These are phyloP conservation scores for Penicillium salamii DNA, from an alignment of 495 filamentous ascomycete genomes.

Conservation along the genomic window DNA sequence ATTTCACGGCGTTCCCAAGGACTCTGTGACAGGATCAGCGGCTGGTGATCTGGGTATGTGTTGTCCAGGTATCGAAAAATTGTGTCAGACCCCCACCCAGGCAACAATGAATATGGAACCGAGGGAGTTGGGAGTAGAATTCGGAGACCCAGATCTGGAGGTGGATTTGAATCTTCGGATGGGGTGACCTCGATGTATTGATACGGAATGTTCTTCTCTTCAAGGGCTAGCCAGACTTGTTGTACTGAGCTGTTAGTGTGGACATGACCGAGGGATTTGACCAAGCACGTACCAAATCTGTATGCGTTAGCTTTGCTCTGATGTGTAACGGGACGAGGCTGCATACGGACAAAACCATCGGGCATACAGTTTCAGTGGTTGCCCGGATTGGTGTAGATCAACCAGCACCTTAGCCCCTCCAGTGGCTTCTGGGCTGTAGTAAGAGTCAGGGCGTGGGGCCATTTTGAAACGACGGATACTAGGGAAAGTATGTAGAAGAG, in stretches of 20 bases:
- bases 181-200: conserved; percentile 73
- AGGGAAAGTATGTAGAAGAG: too few relatives aligned
- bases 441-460: conserved; percentile 37
- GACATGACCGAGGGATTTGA: not conserved
- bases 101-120: conserved; percentile 29
- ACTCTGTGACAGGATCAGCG: conserved; percentile 49
- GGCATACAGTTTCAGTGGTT: conserved; percentile 59
- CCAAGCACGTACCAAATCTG: conserved; percentile 26
- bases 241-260: conserved; percentile 42
- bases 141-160: conserved; percentile 64
- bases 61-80: conserved; percentile 72
- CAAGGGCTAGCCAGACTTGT: conserved; percentile 63
- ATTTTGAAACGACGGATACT: conserved; percentile 15
- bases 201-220: conserved; percentile 68
- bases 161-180: conserved; percentile 61
- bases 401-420: conserved; percentile 49
- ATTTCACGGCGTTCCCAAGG: conserved; percentile 58
- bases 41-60: conserved; percentile 47
- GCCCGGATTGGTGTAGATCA: conserved; percentile 44
- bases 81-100: conserved; percentile 65
- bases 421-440: conserved; percentile 52
- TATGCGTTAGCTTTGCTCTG: conserved; percentile 7
- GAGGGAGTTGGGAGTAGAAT: conserved; percentile 66
- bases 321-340: not conserved
- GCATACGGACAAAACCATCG: conserved; percentile 61